Evolutionary conservation across 1,139 yeast genomes (phyloP), one percentile per base, ranked within the genome.

Genomic region (Scheffersomyces cryptocercus): DNA sequence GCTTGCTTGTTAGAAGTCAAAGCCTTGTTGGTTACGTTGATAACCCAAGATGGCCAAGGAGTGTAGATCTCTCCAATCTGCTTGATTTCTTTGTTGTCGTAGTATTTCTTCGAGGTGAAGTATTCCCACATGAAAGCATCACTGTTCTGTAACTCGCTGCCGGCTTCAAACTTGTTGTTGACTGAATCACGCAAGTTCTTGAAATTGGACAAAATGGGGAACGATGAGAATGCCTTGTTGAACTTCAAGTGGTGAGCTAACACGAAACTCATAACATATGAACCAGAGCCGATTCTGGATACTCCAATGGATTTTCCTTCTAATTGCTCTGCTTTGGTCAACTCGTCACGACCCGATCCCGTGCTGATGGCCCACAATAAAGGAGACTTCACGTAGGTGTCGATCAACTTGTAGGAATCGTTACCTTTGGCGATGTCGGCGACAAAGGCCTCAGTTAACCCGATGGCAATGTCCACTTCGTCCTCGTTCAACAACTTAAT

Each of bases 91-190:
- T 81, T 77, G 45, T 68, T 77, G 58, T 88, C 96, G 61, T 87
- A 88, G 67, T 88, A 90, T 62, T 80, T 83, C 59, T 89, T 90
- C 37, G 91, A 81, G 5, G 97, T 90, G 69, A 89, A 90, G 62
- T 87, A 80, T 58, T 90, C 97, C 97, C 97, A 90, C 96, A 90
- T 87, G 65, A 90, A 90, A 1, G 95, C 95, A 61, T 90, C 97
- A 38, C 86, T 75, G 16, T 73, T 64, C 30, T 67, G 62, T 37
- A 68, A 67, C 4, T 45, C 48, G 7, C 43, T 38, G 16, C 55
- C 62, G n/a, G 63, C 70, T 9, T 44, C 52, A 9, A 67, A 74
- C 46, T 67, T 68, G 50, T 68, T 67, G 64, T 88, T 88, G 34
- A 89, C 97, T 2, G 91, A 84, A 47, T 81, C 88, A 49, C 97